Percentiles rank a stretch among this genome's conserved stretches.
Evolutionary conservation across 192 early-diverging fungal species (phyloP).

Genomic region (Spizellomyces sp.): DNA sequence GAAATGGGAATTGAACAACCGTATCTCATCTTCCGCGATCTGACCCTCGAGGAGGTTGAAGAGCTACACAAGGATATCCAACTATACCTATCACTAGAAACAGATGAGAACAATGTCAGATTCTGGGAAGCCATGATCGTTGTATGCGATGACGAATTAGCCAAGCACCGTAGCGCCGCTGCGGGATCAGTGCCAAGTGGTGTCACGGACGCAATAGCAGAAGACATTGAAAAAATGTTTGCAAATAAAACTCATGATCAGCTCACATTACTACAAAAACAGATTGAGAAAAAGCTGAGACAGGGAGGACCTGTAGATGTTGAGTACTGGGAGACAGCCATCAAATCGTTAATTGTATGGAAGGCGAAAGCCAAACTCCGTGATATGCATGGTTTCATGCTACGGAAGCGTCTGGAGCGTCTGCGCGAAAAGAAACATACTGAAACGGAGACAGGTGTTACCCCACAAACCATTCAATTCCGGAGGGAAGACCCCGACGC

Average conservation of each 20-base stretch:
- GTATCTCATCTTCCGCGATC: slow-evolving; percentile 73
- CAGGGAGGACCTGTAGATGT: slow-evolving; percentile 76
- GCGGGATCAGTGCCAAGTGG: neutral
- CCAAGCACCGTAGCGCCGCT: slow-evolving; percentile 40
- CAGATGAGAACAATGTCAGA: slow-evolving; percentile 66
- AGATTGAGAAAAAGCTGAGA: slow-evolving; percentile 75
- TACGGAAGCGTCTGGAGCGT: slow-evolving; percentile 73
- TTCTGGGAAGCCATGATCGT: slow-evolving; percentile 91
- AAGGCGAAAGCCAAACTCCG: slow-evolving; percentile 77
- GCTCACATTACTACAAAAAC: slow-evolving; percentile 69
- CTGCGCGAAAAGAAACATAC: slow-evolving; percentile 60
- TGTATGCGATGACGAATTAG: slow-evolving; percentile 73
- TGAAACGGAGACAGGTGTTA: slow-evolving; percentile 51
- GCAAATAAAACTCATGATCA: slow-evolving; percentile 73
- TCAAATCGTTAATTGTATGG: slow-evolving; percentile 76
- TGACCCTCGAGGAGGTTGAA: slow-evolving; percentile 66
- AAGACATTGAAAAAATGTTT: slow-evolving; percentile 73
- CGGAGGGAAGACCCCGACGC: slow-evolving; percentile 32
- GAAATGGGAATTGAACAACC: slow-evolving; percentile 91
- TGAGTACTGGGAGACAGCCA: slow-evolving; percentile 91
- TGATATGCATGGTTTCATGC: slow-evolving; percentile 79
- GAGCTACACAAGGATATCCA: slow-evolving; percentile 88
- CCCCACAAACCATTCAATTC: slow-evolving; percentile 24
- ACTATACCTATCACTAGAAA: slow-evolving; percentile 85
- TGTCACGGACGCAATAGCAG: slow-evolving; percentile 28